Percentiles rank a stretch among this genome's conserved stretches.
Conservation (phyloP, 1,284 basidiomycete species). For the Retiboletus flavoniger region DNA sequence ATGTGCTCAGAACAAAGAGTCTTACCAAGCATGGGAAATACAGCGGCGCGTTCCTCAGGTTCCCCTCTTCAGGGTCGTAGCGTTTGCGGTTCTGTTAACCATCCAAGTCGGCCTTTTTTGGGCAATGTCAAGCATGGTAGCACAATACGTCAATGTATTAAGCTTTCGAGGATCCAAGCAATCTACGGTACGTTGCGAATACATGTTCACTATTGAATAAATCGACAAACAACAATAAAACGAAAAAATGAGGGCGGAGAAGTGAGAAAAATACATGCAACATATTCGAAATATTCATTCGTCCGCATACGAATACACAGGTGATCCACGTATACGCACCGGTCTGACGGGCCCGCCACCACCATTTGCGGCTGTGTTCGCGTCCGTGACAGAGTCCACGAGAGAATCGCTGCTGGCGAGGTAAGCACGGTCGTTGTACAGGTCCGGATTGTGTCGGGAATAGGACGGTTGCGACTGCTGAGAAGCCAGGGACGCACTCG, state of each 20-base stretch:
- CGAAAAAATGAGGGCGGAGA: neutral
- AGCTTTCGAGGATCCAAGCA: neutral
- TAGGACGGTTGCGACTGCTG: slow-evolving; percentile 21
- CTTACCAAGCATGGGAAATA: too few species aligned
- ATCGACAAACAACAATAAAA: slow-evolving; percentile 6
- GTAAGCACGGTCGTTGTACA: slow-evolving; percentile 29
- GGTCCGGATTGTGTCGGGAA: slow-evolving; percentile 21
- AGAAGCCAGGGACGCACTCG: slow-evolving; percentile 24
- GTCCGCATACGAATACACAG: slow-evolving; percentile 26
- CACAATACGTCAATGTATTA: neutral
- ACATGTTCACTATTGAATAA: slow-evolving; percentile 18
- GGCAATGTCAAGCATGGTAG: neutral
- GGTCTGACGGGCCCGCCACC: slow-evolving; percentile 23
- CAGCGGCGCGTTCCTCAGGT: too few species aligned
- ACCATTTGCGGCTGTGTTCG: slow-evolving; percentile 27
- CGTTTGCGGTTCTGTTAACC: neutral
- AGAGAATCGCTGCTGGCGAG: slow-evolving; percentile 28
- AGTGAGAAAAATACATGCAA: neutral
- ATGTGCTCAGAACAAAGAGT: too few species aligned
- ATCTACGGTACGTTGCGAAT: slow-evolving; percentile 5
- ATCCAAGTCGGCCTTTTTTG: neutral
- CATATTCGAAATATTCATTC: slow-evolving; percentile 11
- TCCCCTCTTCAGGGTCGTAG: neutral
- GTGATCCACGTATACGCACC: slow-evolving; percentile 21
- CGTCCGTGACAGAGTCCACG: slow-evolving; percentile 25